Conservation (phyloP, 768 basidiomycete genomes). For the Tylopilus intermedius region DNA sequence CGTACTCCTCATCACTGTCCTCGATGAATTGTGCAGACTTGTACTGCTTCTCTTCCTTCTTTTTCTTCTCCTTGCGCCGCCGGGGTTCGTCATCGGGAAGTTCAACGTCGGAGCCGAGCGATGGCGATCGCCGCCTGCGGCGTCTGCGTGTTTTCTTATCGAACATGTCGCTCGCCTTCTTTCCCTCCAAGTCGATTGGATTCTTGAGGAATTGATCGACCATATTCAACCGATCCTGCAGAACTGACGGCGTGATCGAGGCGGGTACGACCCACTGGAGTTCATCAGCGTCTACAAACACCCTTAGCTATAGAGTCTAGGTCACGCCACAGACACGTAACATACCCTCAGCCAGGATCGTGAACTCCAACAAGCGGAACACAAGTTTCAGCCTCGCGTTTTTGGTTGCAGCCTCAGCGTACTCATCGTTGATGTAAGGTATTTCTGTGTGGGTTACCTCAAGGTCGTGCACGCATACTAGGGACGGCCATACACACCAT, state of each 20-base stretch:
- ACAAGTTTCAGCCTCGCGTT: conserved; percentile 80
- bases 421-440: conserved; percentile 68
- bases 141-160: conserved; percentile 55
- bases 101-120: conserved; percentile 41
- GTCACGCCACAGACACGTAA: neutral
- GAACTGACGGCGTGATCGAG: conserved; percentile 56
- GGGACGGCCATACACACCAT: conserved; percentile 48
- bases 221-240: conserved; percentile 65
- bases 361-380: conserved; percentile 75
- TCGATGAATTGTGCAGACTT: conserved; percentile 90
- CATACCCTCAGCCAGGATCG: conserved; percentile 61
- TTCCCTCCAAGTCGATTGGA: conserved; percentile 78
- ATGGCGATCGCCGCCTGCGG: conserved; percentile 46
- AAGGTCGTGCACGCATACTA: conserved; percentile 1
- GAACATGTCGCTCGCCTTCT: conserved; percentile 68
- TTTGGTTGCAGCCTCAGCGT: conserved; percentile 70
- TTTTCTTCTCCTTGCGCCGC: conserved; percentile 45
- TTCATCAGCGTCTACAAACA: conserved; percentile 54
- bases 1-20: conserved; percentile 83
- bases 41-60: conserved; percentile 68
- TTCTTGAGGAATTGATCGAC: conserved; percentile 79
- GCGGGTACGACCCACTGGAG: conserved; percentile 84
- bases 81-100: conserved; percentile 33
- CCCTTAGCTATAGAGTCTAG: conserved; percentile 8
- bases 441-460: conserved; percentile 49